Evolutionary conservation across 2,329 filamentous ascomycete species (phyloP), one percentile per base, ranked within the genome.

Genomic region (Arthrobotrys sinensis): DNA sequence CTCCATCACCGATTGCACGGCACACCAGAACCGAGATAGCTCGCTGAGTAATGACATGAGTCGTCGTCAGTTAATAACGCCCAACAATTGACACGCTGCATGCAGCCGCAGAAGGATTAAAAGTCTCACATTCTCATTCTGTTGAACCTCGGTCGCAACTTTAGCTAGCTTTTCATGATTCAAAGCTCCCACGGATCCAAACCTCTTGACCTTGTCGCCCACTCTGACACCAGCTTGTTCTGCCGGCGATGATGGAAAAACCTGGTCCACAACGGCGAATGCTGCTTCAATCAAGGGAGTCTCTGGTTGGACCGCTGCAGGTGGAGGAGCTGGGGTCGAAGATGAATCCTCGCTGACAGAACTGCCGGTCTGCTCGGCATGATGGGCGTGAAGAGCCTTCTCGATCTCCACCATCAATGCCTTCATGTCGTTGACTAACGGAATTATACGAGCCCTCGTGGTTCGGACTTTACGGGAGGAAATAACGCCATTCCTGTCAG

Each of bases 401-500:
- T 98, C 96, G 81, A 98, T 91, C 75, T 88, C 87, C 73, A 86
- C 85, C 94, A 98, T 97, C 50, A 97, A 86, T 45, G 91, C 90
- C 83, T 96, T 97, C 86, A 97, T 95, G 85, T 99, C 96, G 83
- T 97, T 98, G 80, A 92, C 91, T 45, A 98, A 88, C 81, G 91
- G 88, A 81, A 98, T 96, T 81, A 99, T 97, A 78, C 93, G 91
- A 32, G 94, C 89, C 84, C 96, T 89, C 43, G 94, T 97, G n/a
- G 93, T 97, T 79, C 96, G 93, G 83, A 99, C 93, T 96, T 82
- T 68, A 16, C 24, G n/a, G 19, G 32, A 43, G 21, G 21, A 34
- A 19, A 46, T 21, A 53, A 55, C 50, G 50, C 19, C 63, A 73
- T 79, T 73, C 76, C 66, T 43, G 76, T 79, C 53, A 79, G 68